Evolutionary conservation across 192 early-diverging fungal genomes (phyloP).

Genomic region (Rhizophagus clarus): DNA sequence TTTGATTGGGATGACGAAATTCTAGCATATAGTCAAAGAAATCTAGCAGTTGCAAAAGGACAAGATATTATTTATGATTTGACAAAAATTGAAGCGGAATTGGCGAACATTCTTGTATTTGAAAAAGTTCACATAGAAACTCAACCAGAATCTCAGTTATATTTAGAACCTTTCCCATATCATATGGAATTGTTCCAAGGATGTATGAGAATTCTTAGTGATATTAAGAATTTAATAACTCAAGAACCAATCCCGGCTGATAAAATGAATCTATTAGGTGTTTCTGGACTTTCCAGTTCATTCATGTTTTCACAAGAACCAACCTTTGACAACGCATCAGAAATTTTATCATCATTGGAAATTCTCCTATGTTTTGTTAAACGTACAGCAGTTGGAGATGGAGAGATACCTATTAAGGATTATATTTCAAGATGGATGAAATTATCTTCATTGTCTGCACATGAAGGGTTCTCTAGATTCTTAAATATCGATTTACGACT

Average conservation of each 20-base stretch:
- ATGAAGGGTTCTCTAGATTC: background rate
- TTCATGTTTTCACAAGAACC: background rate
- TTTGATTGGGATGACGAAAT: conserved; percentile 27
- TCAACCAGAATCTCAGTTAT: conserved; percentile 2
- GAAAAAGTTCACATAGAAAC: conserved; percentile 31
- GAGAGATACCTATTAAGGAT: conserved; percentile 22
- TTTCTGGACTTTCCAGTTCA: background rate
- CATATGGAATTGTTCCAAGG: conserved; percentile 33
- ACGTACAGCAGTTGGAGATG: conserved; percentile 13
- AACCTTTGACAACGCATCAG: conserved; percentile 8
- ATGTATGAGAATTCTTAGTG: conserved; percentile 22
- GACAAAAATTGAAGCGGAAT: conserved; percentile 27
- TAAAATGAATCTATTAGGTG: conserved; percentile 10
- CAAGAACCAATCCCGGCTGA: conserved; percentile 21
- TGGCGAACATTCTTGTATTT: conserved; percentile 18
- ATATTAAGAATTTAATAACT: conserved; percentile 23
- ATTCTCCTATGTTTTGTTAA: conserved; percentile 35
- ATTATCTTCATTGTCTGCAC: background rate
- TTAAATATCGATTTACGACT: background rate
- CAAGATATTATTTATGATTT: conserved; percentile 21
- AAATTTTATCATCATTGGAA: conserved; percentile 26
- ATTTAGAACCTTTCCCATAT: conserved; percentile 29
- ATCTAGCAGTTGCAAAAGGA: background rate
- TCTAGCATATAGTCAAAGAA: conserved; percentile 26
- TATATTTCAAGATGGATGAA: conserved; percentile 27